phyloP scores from a whole-genome alignment of 1,139 yeast genomes.

The Hyphopichia fennica region DNA sequence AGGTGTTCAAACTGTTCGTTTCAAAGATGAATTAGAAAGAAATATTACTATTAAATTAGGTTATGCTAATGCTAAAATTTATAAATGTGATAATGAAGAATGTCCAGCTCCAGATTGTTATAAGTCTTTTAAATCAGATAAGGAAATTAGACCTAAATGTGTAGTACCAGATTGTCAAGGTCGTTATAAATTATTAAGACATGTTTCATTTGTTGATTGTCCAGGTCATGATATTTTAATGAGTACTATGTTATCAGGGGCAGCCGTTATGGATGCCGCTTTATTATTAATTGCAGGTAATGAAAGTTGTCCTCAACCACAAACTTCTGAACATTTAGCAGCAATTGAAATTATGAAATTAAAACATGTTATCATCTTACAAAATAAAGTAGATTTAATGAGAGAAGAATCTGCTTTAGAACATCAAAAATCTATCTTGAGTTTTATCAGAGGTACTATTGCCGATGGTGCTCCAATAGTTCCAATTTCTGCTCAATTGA shows the following conservation, averaged over 20 bases:
- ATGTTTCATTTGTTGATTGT: slow-evolving; percentile 98
- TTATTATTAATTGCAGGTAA: slow-evolving; percentile 94
- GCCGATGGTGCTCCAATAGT: slow-evolving; percentile 99
- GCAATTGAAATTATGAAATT: slow-evolving; percentile 99
- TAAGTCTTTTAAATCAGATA: slow-evolving; percentile 90
- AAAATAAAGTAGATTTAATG: slow-evolving; percentile 98
- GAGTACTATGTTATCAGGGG: slow-evolving; percentile 99
- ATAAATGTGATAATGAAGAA: slow-evolving; percentile 81
- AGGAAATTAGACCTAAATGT: slow-evolving; percentile 92
- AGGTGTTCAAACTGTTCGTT: slow-evolving; percentile 98
- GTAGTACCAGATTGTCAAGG: slow-evolving; percentile 80
- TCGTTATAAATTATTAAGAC: slow-evolving; percentile 87
- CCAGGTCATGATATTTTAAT: slow-evolving; percentile 99
- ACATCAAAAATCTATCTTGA: slow-evolving; percentile 88
- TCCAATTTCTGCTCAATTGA: slow-evolving; percentile 98
- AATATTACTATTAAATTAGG: slow-evolving; percentile 98
- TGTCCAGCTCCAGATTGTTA: slow-evolving; percentile 97
- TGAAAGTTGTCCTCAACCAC: slow-evolving; percentile 99
- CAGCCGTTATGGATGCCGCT: slow-evolving; percentile 99
- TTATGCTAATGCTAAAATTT: slow-evolving; percentile 97
- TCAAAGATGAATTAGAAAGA: slow-evolving; percentile 98
- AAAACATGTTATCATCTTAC: slow-evolving; percentile 93
- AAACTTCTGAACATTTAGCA: slow-evolving; percentile 98
- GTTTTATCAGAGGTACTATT: slow-evolving; percentile 94
- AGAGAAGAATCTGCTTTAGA: slow-evolving; percentile 95